phyloP scores from a whole-genome alignment of 345 rosid species.

The Nasturtium officinale region DNA sequence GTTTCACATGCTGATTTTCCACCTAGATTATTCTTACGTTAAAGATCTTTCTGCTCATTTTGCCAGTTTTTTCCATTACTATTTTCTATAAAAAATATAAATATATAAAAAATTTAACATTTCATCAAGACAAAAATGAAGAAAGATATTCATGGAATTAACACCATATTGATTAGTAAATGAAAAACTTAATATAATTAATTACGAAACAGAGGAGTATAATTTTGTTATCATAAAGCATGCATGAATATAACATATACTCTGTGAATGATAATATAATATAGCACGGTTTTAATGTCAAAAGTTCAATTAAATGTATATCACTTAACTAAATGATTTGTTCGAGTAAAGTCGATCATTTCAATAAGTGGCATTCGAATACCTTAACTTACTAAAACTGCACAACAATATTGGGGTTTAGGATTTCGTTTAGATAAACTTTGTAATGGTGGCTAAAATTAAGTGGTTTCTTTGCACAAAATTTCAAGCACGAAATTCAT shows the following conservation, averaged over 20 bases:
- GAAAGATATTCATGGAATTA: no score
- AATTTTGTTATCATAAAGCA: no score
- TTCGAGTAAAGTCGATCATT: conserved; percentile 18
- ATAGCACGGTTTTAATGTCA: background rate
- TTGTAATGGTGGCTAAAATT: conserved; percentile 19
- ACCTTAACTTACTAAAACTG: conserved; percentile 23
- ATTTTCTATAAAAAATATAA: no score
- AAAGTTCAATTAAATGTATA: background rate
- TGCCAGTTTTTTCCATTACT: no score
- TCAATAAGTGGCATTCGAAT: conserved; percentile 18
- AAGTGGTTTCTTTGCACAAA: conserved; percentile 27
- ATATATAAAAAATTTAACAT: no score
- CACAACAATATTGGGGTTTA: conserved; percentile 16
- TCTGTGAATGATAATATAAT: background rate
- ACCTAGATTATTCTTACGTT: no score
- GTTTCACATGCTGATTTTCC: background rate
- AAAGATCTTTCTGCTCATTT: no score
- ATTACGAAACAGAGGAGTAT: no score
- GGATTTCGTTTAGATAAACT: conserved; percentile 1
- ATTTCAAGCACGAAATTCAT: conserved; percentile 31
- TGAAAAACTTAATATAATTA: no score
- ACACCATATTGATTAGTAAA: no score
- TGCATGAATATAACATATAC: no score
- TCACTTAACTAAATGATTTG: conserved; percentile 10
- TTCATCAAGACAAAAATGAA: no score